phyloP scores from a whole-genome alignment of 768 basidiomycete species.

The Gloeophyllum trabeum region DNA sequence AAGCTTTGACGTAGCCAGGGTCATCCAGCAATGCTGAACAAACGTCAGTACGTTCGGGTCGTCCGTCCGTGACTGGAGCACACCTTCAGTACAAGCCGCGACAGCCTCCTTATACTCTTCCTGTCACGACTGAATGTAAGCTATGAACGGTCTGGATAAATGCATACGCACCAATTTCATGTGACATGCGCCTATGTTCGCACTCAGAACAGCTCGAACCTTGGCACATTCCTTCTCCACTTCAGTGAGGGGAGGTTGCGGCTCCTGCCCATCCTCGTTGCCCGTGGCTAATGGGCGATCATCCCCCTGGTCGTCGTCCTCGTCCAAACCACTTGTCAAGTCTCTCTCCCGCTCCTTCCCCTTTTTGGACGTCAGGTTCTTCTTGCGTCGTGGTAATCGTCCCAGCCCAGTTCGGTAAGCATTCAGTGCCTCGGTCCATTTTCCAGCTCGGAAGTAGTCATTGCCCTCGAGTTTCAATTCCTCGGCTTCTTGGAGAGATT shows the following conservation, averaged over 20 bases:
- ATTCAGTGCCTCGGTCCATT: constrained; percentile 62
- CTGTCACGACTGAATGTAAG: constrained; percentile 22
- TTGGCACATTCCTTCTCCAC: constrained; percentile 39
- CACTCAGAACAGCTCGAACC: constrained; percentile 61
- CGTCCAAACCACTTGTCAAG: constrained; percentile 10
- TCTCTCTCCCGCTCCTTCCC: constrained; percentile 9
- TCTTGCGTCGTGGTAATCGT: constrained; percentile 41
- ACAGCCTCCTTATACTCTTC: constrained; percentile 73
- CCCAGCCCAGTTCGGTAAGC: constrained; percentile 63
- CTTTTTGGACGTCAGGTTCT: constrained; percentile 9
- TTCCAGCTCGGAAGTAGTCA: constrained; percentile 47
- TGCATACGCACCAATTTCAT: constrained; percentile 54
- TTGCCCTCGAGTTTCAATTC: constrained; percentile 72
- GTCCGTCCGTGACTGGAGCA: constrained; percentile 3
- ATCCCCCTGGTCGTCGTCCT: constrained; percentile 8
- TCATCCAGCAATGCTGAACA: constrained; percentile 76
- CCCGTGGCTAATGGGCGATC: constrained; percentile 10
- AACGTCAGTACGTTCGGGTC: constrained; percentile 4
- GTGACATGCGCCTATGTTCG: constrained; percentile 85
- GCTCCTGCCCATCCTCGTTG: constrained; percentile 7
- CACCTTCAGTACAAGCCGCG: constrained; percentile 71
- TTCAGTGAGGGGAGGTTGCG: constrained; percentile 14
- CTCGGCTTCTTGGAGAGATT: constrained; percentile 37
- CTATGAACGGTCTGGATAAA: neutral
- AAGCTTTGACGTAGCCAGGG: constrained; percentile 74